Percentiles rank a stretch among this genome's conserved stretches.
These are phyloP conservation scores for Nakazawaea populi DNA, from an alignment of 805 yeast genomes.

Conservation along the genomic window DNA sequence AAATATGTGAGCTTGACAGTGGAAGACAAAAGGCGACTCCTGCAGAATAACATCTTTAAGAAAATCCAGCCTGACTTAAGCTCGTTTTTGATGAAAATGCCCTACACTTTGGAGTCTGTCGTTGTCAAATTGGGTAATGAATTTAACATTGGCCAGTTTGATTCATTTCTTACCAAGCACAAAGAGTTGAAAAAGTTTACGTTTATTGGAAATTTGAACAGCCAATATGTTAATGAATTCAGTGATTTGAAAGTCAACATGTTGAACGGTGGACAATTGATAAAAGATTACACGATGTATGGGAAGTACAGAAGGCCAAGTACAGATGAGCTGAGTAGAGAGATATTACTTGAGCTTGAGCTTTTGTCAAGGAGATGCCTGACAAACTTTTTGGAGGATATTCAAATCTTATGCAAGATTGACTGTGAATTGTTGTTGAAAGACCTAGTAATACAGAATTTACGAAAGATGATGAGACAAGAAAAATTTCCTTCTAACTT, in stretches of 20 bases:
- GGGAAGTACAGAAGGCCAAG: not conserved
- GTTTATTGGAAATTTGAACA: constrained; percentile 3
- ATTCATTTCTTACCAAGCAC: not conserved
- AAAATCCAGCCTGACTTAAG: constrained; percentile 6
- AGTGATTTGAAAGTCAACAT: constrained; percentile 2
- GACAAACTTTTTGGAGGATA: too few species aligned
- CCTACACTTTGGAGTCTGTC: not conserved
- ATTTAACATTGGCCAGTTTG: constrained; percentile 2
- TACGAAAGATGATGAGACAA: not conserved
- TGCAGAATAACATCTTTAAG: not conserved
- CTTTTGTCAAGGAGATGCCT: not conserved
- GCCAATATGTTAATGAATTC: not conserved
- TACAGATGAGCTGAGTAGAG: not conserved
- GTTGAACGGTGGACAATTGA: not conserved
- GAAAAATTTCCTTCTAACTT: not conserved
- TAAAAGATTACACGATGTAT: constrained; percentile 7
- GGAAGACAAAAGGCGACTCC: not conserved
- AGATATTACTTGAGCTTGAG: not conserved
- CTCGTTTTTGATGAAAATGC: not conserved
- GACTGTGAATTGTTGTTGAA: not conserved
- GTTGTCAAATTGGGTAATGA: constrained; percentile 2
- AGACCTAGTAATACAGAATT: not conserved
- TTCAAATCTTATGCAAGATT: not conserved
- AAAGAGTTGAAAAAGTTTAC: not conserved
- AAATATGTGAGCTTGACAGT: not conserved